Percentiles rank a stretch among this genome's conserved stretches.
Conservation (phyloP, 306 rosid genomes). For the Quillaja saponaria region DNA sequence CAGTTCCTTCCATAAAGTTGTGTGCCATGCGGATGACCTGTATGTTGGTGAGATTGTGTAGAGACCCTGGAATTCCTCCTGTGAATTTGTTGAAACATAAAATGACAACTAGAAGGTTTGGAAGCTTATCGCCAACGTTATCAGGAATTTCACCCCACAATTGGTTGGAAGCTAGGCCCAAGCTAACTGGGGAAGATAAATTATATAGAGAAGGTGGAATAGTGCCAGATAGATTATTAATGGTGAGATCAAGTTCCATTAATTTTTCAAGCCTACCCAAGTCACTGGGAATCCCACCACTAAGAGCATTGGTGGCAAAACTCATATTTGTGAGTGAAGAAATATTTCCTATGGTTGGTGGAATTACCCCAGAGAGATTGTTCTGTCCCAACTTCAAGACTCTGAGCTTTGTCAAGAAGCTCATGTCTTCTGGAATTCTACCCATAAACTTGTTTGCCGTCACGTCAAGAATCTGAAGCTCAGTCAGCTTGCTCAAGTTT, state of each 20-base stretch:
- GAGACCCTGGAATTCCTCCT: slow-evolving; percentile 65
- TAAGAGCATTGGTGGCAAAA: slow-evolving; percentile 57
- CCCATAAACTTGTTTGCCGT: slow-evolving; percentile 46
- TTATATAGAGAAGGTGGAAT: slow-evolving; percentile 54
- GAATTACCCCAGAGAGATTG: slow-evolving; percentile 48
- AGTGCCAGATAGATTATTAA: slow-evolving; percentile 58
- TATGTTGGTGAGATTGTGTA: slow-evolving; percentile 68
- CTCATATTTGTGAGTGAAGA: slow-evolving; percentile 52
- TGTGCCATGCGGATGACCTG: slow-evolving; percentile 45
- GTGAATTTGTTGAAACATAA: slow-evolving; percentile 63
- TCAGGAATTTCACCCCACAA: slow-evolving; percentile 69
- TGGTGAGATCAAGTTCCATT: slow-evolving; percentile 51
- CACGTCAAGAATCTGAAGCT: slow-evolving; percentile 55
- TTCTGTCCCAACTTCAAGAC: slow-evolving; percentile 53
- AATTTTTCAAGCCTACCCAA: slow-evolving; percentile 51
- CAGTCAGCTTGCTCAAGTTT: slow-evolving; percentile 40
- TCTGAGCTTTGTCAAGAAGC: slow-evolving; percentile 46
- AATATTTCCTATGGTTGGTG: slow-evolving; percentile 54
- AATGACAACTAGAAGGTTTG: slow-evolving; percentile 55
- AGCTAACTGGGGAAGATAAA: slow-evolving; percentile 52
- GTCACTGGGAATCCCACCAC: slow-evolving; percentile 55
- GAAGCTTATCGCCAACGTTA: slow-evolving; percentile 54
- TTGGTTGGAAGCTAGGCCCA: slow-evolving; percentile 60
- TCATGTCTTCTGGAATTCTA: slow-evolving; percentile 42
- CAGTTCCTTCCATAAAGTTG: slow-evolving; percentile 58